Percentiles rank a stretch among this genome's conserved stretches.
phyloP scores from a whole-genome alignment of 257 asterid species.

The Galeopsis tetrahit region DNA sequence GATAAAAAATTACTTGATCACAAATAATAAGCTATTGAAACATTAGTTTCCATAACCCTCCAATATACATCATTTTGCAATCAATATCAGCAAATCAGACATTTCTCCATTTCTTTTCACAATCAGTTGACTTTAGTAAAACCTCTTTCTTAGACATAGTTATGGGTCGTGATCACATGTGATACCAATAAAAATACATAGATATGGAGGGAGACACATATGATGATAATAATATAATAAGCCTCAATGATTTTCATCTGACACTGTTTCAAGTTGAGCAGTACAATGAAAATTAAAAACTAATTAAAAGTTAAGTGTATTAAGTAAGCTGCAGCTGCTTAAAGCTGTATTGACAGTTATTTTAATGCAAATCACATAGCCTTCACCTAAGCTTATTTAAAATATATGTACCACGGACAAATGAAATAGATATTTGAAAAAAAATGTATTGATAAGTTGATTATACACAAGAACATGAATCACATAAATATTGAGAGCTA shows the following conservation, averaged over 20 bases:
- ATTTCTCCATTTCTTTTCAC: neutral
- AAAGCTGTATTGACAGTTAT: neutral
- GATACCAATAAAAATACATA: neutral
- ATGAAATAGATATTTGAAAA: neutral
- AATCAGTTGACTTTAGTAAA: constrained; percentile 4
- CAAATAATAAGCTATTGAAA: constrained; percentile 2
- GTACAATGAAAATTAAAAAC: neutral
- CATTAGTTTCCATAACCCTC: neutral
- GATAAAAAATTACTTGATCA: constrained; percentile 23
- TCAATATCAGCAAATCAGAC: neutral
- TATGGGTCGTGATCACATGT: neutral
- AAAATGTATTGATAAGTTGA: neutral
- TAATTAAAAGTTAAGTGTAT: neutral
- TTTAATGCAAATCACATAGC: neutral
- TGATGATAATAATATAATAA: neutral
- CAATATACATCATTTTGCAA: neutral
- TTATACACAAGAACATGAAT: constrained; percentile 12
- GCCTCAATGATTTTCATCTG: neutral
- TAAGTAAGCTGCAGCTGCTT: neutral
- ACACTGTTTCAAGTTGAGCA: neutral
- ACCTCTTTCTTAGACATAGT: neutral
- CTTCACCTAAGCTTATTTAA: neutral
- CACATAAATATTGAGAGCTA: constrained; percentile 2
- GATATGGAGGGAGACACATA: neutral
- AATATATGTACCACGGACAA: neutral